Percentiles rank a stretch among this genome's conserved stretches.
Conservation (phyloP, 495 filamentous ascomycete species). For the Cercophora scortea region DNA sequence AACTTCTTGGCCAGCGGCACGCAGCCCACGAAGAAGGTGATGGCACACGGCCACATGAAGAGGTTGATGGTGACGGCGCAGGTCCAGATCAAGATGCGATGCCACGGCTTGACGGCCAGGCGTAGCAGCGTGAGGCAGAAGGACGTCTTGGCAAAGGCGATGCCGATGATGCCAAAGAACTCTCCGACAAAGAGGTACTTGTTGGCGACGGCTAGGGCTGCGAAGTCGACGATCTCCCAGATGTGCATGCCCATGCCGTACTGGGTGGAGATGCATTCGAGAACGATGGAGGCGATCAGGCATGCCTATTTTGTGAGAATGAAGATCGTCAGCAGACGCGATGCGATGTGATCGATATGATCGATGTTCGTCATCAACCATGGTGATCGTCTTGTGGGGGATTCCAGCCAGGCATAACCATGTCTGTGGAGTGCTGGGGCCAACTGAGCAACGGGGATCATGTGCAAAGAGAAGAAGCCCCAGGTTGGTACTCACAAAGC, state of each 20-base stretch:
- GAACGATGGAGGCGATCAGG: background rate
- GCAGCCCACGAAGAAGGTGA: background rate
- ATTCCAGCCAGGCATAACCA: too few species aligned
- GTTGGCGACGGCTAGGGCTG: background rate
- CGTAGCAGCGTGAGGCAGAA: slow-evolving; percentile 6
- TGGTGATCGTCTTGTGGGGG: too few species aligned
- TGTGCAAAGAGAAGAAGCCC: background rate
- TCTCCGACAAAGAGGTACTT: background rate
- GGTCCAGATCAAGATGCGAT: background rate
- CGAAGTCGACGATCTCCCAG: background rate
- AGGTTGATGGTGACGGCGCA: slow-evolving; percentile 3
- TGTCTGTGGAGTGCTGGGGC: too few species aligned
- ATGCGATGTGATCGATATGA: too few species aligned
- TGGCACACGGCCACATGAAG: background rate
- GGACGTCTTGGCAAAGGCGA: slow-evolving; percentile 3
- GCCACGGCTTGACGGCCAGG: slow-evolving; percentile 1
- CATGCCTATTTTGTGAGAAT: background rate
- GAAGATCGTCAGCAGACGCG: background rate
- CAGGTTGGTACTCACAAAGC: background rate
- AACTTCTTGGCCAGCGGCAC: background rate
- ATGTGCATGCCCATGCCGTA: background rate
- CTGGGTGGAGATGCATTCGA: background rate
- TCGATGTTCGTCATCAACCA: too few species aligned
- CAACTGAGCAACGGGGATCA: too few species aligned
- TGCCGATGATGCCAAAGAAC: slow-evolving; percentile 1